These are phyloP conservation scores for Fusarium pseudograminearum DNA, from an alignment of 2,329 filamentous ascomycete species.

Conservation along the genomic window DNA sequence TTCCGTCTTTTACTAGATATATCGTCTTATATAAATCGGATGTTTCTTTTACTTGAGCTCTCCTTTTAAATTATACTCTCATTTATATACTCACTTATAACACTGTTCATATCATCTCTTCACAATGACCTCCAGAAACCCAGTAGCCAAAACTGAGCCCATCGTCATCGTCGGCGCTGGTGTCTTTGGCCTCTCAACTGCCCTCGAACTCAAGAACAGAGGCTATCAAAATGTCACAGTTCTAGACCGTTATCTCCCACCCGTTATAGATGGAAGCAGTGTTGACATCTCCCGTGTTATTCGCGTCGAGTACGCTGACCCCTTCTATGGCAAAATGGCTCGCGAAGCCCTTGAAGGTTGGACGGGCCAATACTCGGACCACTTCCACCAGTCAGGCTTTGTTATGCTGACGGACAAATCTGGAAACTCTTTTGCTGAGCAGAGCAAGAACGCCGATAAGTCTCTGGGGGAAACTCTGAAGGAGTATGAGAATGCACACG, in stretches of 20 bases:
- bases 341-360: conserved; percentile 48
- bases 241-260: conserved; percentile 57
- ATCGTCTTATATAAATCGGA: conserved; percentile 2
- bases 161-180: conserved; percentile 60
- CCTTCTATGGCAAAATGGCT: conserved; percentile 71
- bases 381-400: conserved; percentile 51
- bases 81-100: not conserved
- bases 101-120: rapidly evolving
- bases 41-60: not conserved
- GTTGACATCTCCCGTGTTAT: conserved; percentile 58
- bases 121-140: conserved; percentile 35
- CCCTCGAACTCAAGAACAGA: conserved; percentile 57
- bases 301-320: conserved; percentile 71
- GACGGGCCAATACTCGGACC: conserved; percentile 45
- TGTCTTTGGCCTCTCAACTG: conserved; percentile 64
- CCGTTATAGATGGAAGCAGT: conserved; percentile 54
- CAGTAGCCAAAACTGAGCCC: conserved; percentile 41
- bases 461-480: conserved; percentile 35
- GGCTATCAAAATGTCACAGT: conserved; percentile 62
- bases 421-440: conserved; percentile 42
- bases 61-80: not conserved
- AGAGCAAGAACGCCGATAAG: conserved; percentile 29
- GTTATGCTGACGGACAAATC: conserved; percentile 46
- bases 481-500: conserved; percentile 44
- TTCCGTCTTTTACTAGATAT: conserved; percentile 6